Percentiles rank a stretch among this genome's conserved stretches.
Evolutionary conservation across 495 filamentous ascomycete genomes (phyloP).

Genomic region (Neurospora tetraspora): DNA sequence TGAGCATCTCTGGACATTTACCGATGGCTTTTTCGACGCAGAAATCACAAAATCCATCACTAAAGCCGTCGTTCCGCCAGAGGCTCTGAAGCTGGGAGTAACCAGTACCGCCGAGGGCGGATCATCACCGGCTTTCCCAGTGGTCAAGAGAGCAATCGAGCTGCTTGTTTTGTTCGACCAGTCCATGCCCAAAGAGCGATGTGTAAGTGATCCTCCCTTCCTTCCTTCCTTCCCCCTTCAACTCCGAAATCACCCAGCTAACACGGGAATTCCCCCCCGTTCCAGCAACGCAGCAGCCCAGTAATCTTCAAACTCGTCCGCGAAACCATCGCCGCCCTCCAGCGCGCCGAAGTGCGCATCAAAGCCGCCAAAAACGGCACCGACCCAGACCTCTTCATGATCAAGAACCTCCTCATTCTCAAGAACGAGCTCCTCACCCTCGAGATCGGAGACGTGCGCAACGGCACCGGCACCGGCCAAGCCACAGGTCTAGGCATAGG

Average conservation of each 20-base stretch:
- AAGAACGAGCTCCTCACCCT: conserved; percentile 88
- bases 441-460: conserved; percentile 79
- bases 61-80: conserved; percentile 28
- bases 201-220: conserved; percentile 41
- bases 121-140: conserved; percentile 47
- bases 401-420: conserved; percentile 82
- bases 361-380: conserved; percentile 27
- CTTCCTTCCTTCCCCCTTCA: conserved; percentile 1
- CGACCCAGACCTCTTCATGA: conserved; percentile 75
- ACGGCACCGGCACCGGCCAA: conserved; percentile 37
- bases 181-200: conserved; percentile 53
- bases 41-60: conserved; percentile 42
- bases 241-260: conserved; percentile 10
- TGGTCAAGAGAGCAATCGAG: conserved; percentile 68
- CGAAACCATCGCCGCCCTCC: conserved; percentile 35
- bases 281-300: conserved; percentile 41
- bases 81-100: conserved; percentile 33
- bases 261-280: conserved; percentile 31
- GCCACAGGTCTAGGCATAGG: background rate
- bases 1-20: conserved; percentile 43
- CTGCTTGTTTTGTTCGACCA: conserved; percentile 74
- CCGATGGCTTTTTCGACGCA: conserved; percentile 39
- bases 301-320: conserved; percentile 37
- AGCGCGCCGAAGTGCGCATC: conserved; percentile 43
- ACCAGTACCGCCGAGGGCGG: conserved; percentile 31